Base-by-base conservation (phyloP, 495 filamentous ascomycete species). In the Rhizodiscina lignyota region DNA sequence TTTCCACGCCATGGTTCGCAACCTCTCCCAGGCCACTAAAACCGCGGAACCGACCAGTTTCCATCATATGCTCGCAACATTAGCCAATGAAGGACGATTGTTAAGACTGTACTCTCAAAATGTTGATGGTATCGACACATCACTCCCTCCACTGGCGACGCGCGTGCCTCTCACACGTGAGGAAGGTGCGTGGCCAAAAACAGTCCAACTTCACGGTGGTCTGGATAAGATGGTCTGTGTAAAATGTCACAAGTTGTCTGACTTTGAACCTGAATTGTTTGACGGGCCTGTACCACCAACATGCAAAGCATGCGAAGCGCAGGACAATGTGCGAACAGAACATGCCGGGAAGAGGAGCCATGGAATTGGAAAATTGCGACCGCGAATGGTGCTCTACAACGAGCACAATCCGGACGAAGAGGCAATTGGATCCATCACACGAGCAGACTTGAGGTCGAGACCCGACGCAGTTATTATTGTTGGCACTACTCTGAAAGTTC, bases 391-490 rank as follows among this genome's bases (percentile, higher is more conserved):
- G 1, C 64, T 97, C 18, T 97, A 97, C 61, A 94, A 97, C 55
- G 89, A 97, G 54, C 77, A 83, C 52, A 92, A 94, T 49, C 87
- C 89, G 1, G 89, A 97, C 41, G 82, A 86, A 32, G 87, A 93
- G 41, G 86, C 89, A 15, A 97, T 97, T 50, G 86, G 89, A 11
- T 76, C 83, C 5, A 83, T 92, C 10, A 79, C 86, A 40, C 73
- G 68, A 31, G 72, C 83, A 2, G 89, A 97, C 52, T 58, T 96
- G 17, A 75, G 80, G 34, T 72, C 74, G 21, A 68, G 84, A 23
- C 89, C 89, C 0, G 91, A 94, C 47, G 85, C 85, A 4, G 62
- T 97, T 18, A 73, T 97, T 37, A 91, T 97, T 19, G 91, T 91
- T 12, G 89, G 89, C 21, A 97, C 89, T 4, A 94, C 79, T 36